Base-by-base conservation (phyloP, 768 basidiomycete genomes). In the Kwoniella europaea region DNA sequence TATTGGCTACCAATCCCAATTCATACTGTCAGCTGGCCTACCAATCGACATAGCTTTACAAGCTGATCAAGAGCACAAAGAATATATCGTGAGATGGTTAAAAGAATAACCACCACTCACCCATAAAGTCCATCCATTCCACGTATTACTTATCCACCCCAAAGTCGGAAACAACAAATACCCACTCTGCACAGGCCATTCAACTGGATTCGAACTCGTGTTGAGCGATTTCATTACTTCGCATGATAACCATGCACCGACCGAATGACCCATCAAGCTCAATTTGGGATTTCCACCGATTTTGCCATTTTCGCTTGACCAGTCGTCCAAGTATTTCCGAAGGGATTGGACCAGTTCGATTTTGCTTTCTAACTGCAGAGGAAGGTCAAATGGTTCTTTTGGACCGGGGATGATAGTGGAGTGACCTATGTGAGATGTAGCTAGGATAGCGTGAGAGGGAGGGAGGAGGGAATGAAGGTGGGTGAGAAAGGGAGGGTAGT, bases 151-250 rank as follows among this genome's bases (percentile, higher is more conserved):
- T 29, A 94, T 90, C 77, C 89, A 84, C 2, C 87, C 86, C 43
- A 92, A 84, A 0, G 91, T 88, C 0, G 92, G 92, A 82, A 90
- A 91, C 9, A 94, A 85, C 65, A 92, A 78, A 71, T 91, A 89
- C 1, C 85, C 83, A 4, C 85, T 85, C 13, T 84, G 68, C 18
- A 89, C 79, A 16, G 76, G 54, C 6, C 43, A 43, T 12, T 71
- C 29, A n/a, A 71, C 29, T 2, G 18, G 44, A 50, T 57, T 24
- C 3, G 53, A 9, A 29, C 35, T 12, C 18, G 29, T 53, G 57
- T 71, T 68, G 43, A 67, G 35, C 43, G 67, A 62, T 44, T 75
- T 68, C 74, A 84, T 74, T 44, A 88, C 90, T 85, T 92, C 88
- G 41, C 88, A 76, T 4, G 86, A 79, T 63, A 93, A 85, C 91